Evolutionary conservation across 1,284 basidiomycete genomes (phyloP), one percentile per base, ranked within the genome.

Genomic region (Bjerkandera adusta): DNA sequence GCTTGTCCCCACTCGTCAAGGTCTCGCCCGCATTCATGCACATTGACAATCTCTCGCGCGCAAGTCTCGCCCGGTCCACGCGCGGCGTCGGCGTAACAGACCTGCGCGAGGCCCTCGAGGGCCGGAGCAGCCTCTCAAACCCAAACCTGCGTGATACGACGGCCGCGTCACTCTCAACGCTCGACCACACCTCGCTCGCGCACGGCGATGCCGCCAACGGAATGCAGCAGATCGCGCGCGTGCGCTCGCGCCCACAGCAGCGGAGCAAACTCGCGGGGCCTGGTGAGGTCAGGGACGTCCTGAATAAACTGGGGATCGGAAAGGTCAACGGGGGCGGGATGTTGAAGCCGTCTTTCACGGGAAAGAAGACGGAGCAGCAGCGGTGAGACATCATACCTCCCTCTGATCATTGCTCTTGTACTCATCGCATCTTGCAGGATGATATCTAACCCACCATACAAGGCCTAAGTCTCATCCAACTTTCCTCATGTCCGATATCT

Each of bases 21-120:
- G 79, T 92, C 27, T 85, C 88, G 2, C 88, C 86, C 33, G 82
- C 85, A 12, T 69, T 94, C 48, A 93, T 92, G 89, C 85, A 89
- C 51, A 88, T 90, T 49, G 88, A 92, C 53, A 94, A 94, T 63
- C 71, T 89, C 20, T 93, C 90, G 3, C 71, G 91, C 43, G 85
- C 88, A 59, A 91, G 87, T 55, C 69, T 93, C 45, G 77, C 83
- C 27, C 79, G 86, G 40, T 86, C 86, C 4, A 76, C 80, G 6
- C 76, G 83, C 52, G 83, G 83, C 2, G 82, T 94, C 7, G 92
- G 92, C 22, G 91, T 95, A 11, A 83, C 79, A 1, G 91, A 94
- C 61, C 73, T 95, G 36, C 76, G 91, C 44, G 90, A 93, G 56
- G 92, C 92, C 6, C 69, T 95, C 2, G 89, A 90, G 68, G 88